Conservation (phyloP, 306 rosid species). For the Cucumis sativus region DNA sequence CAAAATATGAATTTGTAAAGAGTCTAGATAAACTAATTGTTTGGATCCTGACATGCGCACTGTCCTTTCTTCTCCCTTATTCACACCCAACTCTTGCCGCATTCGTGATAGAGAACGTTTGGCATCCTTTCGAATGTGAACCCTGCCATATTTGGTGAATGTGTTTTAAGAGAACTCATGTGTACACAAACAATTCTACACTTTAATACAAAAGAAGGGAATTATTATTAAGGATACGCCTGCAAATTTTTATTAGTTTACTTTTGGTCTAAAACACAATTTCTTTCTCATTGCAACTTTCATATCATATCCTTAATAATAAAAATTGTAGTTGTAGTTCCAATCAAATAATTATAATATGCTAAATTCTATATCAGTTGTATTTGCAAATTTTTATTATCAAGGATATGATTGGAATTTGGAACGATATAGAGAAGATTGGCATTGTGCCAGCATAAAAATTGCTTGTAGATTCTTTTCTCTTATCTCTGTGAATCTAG, state of each 20-base stretch:
- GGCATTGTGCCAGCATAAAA: not conserved
- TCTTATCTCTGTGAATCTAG: not conserved
- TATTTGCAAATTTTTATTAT: no score
- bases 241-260: not conserved
- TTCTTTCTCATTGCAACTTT: not conserved
- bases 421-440: not conserved
- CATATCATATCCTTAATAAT: no score
- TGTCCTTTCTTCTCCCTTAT: not conserved
- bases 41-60: not conserved
- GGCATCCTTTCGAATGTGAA: not conserved
- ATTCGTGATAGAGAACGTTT: not conserved
- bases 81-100: not conserved
- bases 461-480: not conserved
- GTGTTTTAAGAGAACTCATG: not conserved
- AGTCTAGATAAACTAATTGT: not conserved
- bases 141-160: not conserved
- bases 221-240: not conserved
- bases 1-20: not conserved
- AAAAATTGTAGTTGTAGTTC: no score
- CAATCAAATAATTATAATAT: no score
- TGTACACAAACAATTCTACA: not conserved
- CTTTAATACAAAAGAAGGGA: not conserved
- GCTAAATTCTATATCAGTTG: no score
- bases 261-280: not conserved
- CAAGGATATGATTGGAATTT: not conserved